Conservation (phyloP, 441 rosid genomes). For the Breynia disticha region DNA sequence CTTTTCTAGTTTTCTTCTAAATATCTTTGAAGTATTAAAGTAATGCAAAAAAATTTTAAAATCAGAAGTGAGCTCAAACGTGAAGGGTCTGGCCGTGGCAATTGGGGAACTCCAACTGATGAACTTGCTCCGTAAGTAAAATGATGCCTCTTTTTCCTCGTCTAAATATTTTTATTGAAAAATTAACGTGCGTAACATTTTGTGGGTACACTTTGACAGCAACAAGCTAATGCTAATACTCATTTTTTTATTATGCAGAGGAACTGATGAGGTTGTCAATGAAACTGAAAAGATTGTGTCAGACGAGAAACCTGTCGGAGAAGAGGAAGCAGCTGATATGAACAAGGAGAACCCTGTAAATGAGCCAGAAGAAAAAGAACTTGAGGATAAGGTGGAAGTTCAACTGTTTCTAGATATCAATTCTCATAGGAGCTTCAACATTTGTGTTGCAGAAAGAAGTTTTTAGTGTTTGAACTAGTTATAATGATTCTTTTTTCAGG, state of each 20-base stretch:
- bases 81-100: constrained; percentile 74
- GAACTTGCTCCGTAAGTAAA: constrained; percentile 58
- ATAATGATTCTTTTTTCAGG: constrained; percentile 23
- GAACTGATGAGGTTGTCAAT: constrained; percentile 46
- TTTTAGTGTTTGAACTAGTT: no score
- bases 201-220: background rate
- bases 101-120: constrained; percentile 71
- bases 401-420: background rate
- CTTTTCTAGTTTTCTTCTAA: background rate
- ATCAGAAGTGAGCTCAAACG: constrained; percentile 62
- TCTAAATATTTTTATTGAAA: no score
- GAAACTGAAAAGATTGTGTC: constrained; percentile 24
- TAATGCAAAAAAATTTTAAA: background rate
- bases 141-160: background rate
- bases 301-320: constrained; percentile 35
- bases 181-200: no score
- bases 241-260: background rate
- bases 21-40: background rate
- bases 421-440: background rate
- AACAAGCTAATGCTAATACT: background rate
- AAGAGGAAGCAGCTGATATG: constrained; percentile 46
- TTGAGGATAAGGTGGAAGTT: constrained; percentile 15
- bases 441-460: background rate
- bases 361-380: constrained; percentile 62
- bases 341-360: constrained; percentile 36